Base-by-base conservation (phyloP, 495 filamentous ascomycete species). In the Neurospora discreta region DNA sequence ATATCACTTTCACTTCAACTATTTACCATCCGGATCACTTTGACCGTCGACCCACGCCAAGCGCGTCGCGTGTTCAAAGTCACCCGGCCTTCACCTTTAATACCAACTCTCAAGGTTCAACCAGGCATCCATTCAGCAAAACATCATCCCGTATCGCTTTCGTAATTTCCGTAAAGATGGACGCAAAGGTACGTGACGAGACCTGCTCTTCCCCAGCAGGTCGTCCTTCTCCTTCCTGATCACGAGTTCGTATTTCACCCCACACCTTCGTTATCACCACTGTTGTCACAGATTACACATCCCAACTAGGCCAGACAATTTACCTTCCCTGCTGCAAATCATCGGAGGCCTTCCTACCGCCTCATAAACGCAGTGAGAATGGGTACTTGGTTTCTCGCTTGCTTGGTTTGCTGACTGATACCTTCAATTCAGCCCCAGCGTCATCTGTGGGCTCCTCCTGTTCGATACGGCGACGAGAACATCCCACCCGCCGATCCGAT, bases 381-480 rank as follows among this genome's bases (percentile, higher is more conserved):
- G 52, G 26, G 15, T 26, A 65, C 6, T 18, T 33, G 7, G 1
- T 23, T 33, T 65, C 15, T 65, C 52, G 26, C 33, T 65, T 65
- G 52, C 52, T 65, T 9, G 52, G 26, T 65, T 16, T 65, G 33
- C 52, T 65, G 52, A 65, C 52, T 30, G 44, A 46, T 75, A 60
- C 65, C 74, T 68, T 60, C 52, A 65, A 65, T 65, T 26, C 79
- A 96, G 93, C 93, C 94, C 70, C 91, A 91, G 79, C 88, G 94
- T 78, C 88, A 86, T 68, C 72, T 83, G 41, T 89, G 89, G 73
- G 82, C 84, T 78, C 84, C 88, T 73, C 85, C 85, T 75, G 86
- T 65, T 5, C 74, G 52, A 30, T 65, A 75, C 68, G 78, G 89
- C 75, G 92, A 93, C 83, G 95, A 98, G 81, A 94, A 95, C 79